Base-by-base conservation (phyloP, 225 moss, liverwort and hornwort species). In the Rhytidiadelphus loreus region DNA sequence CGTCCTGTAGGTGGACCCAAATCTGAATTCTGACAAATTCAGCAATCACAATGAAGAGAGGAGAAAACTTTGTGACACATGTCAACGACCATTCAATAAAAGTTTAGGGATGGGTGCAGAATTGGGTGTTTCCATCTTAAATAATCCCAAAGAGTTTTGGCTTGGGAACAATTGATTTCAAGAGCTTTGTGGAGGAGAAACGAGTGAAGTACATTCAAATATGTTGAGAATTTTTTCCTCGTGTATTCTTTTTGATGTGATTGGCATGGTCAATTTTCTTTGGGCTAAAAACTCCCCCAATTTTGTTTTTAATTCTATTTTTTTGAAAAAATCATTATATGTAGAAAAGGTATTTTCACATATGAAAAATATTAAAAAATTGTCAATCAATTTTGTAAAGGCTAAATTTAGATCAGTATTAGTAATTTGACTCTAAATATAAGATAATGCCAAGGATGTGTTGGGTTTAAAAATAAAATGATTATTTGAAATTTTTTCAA, bases 241-340 rank as follows among this genome's bases (percentile, higher is more conserved):
- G 29, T 29, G 2, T 17, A 17, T 3, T 44, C 0, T 44, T 44
- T 3, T 28, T 46, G 18, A 10, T 48, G n/a, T 73, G 5, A 73
- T 29, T 73, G 11, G 10, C 2, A 29, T 17, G 6, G 16, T 46
- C 6, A 18, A 29, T 30, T 28, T 30, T 6, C 30, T 46, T 6
- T 30, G 0, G 3, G 11, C 18, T 46, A 17, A 3, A 11, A 6
- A 18, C 1, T 11, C 0, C 4, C 1, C 1, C 6, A 11, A 29
- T 3, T 73, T 6, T 29, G 0, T 10, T 41, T 41, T 44, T 17
- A 28, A 16, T 46, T 2, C 29, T 28, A 44, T 28, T 13, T 13
- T 7, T 41, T 8, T 7, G 1, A 4, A 16, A 28, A 44, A 43
- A 15, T 2, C 5, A 15, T 8, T 71, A 3, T 5, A 3, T n/a